phyloP scores from a whole-genome alignment of 345 rosid species.

The Carallia brachiata region DNA sequence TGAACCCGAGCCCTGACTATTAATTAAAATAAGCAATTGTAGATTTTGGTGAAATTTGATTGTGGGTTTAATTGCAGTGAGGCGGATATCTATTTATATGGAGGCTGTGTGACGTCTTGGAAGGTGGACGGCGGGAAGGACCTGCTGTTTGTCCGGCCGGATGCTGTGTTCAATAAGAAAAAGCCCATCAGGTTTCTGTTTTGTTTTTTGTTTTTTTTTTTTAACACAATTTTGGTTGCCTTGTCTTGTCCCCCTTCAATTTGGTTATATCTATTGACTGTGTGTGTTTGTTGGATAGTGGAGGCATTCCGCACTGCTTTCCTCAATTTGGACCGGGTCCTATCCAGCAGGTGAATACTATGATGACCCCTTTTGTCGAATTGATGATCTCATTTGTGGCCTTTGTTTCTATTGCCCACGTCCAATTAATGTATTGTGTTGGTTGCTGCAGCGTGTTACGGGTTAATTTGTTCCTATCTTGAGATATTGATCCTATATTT shows the following conservation, averaged over 20 bases:
- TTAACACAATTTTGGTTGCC: background rate
- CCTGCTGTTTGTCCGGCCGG: constrained; percentile 89
- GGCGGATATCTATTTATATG: constrained; percentile 86
- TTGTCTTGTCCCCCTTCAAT: background rate
- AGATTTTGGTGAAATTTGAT: background rate
- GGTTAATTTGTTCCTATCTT: background rate
- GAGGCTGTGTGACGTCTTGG: constrained; percentile 93
- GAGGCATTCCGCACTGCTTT: constrained; percentile 97
- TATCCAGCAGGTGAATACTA: constrained; percentile 67
- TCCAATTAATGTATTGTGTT: background rate
- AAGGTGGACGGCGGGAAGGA: constrained; percentile 68
- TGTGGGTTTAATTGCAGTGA: constrained; percentile 42
- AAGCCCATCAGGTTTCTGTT: constrained; percentile 70
- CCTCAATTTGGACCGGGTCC: constrained; percentile 95
- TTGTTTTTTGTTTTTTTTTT: background rate
- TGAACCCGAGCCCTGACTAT: too few species aligned
- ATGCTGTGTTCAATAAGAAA: constrained; percentile 89
- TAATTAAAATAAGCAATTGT: background rate
- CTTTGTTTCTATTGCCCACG: background rate
- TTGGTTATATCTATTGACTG: constrained; percentile 13
- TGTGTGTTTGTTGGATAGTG: constrained; percentile 41
- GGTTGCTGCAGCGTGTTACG: background rate
- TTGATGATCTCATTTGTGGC: background rate
- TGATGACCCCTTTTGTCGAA: background rate
- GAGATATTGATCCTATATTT: background rate